These are phyloP conservation scores for Backusella liffmaniae DNA, from an alignment of 192 early-diverging fungal species.

Conservation along the genomic window DNA sequence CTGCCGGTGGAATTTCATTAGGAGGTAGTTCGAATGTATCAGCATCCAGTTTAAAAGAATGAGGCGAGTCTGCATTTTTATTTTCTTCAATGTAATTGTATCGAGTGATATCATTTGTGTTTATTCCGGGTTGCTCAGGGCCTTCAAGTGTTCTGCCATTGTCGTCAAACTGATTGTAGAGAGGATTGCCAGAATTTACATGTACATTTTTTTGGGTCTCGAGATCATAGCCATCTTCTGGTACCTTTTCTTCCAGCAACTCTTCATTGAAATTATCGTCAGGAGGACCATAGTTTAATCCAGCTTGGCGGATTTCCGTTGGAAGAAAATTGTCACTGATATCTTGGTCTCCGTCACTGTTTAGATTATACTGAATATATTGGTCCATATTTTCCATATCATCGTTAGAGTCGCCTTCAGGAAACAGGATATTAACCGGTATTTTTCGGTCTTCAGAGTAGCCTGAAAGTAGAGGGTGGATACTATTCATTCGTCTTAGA, in stretches of 20 bases:
- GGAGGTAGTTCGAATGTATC: neutral
- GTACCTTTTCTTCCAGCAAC: neutral
- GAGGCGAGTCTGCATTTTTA: neutral
- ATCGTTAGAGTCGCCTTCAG: neutral
- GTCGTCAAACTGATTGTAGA: neutral
- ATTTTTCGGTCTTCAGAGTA: neutral
- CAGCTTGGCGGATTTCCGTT: neutral
- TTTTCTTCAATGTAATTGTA: neutral
- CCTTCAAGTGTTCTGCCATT: neutral
- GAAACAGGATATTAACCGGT: neutral
- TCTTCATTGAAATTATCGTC: neutral
- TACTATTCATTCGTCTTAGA: neutral
- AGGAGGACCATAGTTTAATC: neutral
- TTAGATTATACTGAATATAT: neutral
- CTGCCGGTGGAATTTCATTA: neutral
- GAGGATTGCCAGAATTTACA: neutral
- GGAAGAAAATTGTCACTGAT: neutral
- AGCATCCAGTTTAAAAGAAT: neutral
- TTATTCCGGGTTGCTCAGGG: neutral
- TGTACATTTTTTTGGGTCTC: neutral
- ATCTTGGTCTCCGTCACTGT: neutral
- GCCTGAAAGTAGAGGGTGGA: neutral
- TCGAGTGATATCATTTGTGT: neutral
- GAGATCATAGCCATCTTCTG: neutral
- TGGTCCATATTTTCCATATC: neutral